These are phyloP conservation scores for Dioscorea zingiberensis DNA, from an alignment of 106 monocot species.

Conservation along the genomic window DNA sequence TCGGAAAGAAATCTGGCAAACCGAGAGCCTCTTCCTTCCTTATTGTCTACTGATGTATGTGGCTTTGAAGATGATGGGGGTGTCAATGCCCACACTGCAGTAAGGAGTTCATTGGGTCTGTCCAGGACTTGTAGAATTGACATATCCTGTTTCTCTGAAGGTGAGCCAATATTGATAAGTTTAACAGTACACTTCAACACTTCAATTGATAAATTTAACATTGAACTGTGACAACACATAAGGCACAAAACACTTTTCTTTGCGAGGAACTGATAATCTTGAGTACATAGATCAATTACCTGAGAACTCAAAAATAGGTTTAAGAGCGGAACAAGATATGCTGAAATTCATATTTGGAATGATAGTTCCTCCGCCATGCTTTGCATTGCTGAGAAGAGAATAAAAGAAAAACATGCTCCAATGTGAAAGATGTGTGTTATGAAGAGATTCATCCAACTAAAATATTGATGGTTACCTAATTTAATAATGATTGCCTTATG, in stretches of 20 bases:
- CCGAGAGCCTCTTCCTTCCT: constrained; percentile 51
- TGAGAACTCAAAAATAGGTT: constrained; percentile 69
- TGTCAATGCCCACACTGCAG: constrained; percentile 77
- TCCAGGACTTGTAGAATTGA: constrained; percentile 44
- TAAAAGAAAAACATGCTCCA: background rate
- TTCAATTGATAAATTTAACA: background rate
- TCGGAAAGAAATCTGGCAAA: constrained; percentile 71
- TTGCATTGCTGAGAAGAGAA: constrained; percentile 56
- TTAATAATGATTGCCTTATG: background rate
- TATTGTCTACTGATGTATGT: constrained; percentile 17
- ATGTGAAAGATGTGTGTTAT: background rate
- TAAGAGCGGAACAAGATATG: constrained; percentile 73
- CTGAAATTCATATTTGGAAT: constrained; percentile 95
- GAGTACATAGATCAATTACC: constrained; percentile 21
- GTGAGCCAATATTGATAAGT: background rate
- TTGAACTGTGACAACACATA: too few species aligned
- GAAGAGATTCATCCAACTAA: background rate
- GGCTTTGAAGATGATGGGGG: constrained; percentile 25
- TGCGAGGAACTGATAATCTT: background rate
- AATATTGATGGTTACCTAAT: background rate
- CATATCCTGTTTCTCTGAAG: constrained; percentile 39
- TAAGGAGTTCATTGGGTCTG: constrained; percentile 52
- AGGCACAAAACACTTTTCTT: background rate
- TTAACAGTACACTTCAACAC: background rate
- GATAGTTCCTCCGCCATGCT: constrained; percentile 72